Base-by-base conservation (phyloP, 768 basidiomycete species). In the Naematelia encephala region DNA sequence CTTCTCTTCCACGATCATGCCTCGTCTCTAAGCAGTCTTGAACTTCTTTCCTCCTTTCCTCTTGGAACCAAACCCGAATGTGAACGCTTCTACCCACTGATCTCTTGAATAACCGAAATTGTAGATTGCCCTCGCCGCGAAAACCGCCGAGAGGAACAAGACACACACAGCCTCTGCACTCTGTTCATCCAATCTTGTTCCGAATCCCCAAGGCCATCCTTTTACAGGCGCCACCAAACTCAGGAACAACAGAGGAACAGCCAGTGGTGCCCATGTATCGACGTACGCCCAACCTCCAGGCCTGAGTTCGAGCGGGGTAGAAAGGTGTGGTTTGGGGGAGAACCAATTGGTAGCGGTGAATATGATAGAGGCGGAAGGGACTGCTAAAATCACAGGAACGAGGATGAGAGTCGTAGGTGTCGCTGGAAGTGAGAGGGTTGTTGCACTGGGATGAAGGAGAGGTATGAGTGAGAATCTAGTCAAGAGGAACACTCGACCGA, bases 181-280 rank as follows among this genome's bases (percentile, higher is more conserved):
- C 16, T 39, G 34, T 4, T 72, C 71, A 19, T 64, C 69, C 42
- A 65, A 61, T 56, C 22, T 54, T 61, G 57, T 61, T 28, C 68
- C 60, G 5, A 66, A 26, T 2, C 69, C 69, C 2, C 29, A 51
- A 22, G 44, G 23, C 67, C 68, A 74, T 4, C 68, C 69, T 21
- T 62, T 26, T 72, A 93, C 90, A 1, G 88, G 86, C 62, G 91
- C 89, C 8, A 90, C 91, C 52, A 92, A 82, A 57, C 86, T 82
- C 54, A 91, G 86, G 71, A 89, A 92, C 10, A 92, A 72, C 0
- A 81, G 87, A 11, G 90, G 90, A 66, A 86, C 79, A 64, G 86
- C 78, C 5, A 90, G 86, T 8, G 91, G 90, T 75, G 84, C 84
- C 91, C 91, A 94, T 27, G 91, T 75, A 72, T 94, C 92, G 0